Base-by-base conservation (phyloP, 2,329 filamentous ascomycete genomes). In the Aspergillus fischeri region DNA sequence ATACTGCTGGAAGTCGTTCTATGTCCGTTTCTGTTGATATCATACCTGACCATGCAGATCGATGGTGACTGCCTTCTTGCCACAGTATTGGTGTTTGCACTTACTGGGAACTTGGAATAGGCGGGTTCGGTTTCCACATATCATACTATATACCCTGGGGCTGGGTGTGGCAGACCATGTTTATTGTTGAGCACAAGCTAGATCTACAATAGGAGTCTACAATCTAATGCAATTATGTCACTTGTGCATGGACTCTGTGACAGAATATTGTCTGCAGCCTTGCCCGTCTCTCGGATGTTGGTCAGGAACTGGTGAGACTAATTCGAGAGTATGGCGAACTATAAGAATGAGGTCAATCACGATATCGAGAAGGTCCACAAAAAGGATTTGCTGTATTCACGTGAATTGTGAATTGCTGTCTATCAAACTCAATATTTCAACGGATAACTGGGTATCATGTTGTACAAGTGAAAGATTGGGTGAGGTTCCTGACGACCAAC, bases 141-240 rank as follows among this genome's bases (percentile, higher is more conserved):
- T 58, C 55, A 61, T 58, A 64, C 24, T 56, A 52, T 52, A 69
- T 67, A 69, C 65, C 65, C 68, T 64, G 54, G 60, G 63, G 58
- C 63, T 58, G 58, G 59, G 50, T 58, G 64, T 65, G 66, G 57
- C 56, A 59, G 61, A 59, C 60, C 66, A 55, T 44, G n/a, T 47
- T 25, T 47, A 17, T 25, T 24, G 14, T 24, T 47, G 20, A 25
- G 7, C 6, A 47, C 44, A 47, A 47, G 10, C 11, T 47, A 47
- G 11, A 47, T 14, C 5, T 27, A 47, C 44, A 47, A 47, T 24
- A 10, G 21, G 44, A 47, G 4, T 47, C 44, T 47, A 27, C 10
- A 17, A 17, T 47, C 44, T 24, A 45, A 24, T 45, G 32, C 20
- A 45, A 45, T 21, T 10, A 45, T 45, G 21, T 45, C n/a, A 24